Evolutionary conservation across 2,329 filamentous ascomycete species (phyloP), one percentile per base, ranked within the genome.

Genomic region (Cladosporium sp.): DNA sequence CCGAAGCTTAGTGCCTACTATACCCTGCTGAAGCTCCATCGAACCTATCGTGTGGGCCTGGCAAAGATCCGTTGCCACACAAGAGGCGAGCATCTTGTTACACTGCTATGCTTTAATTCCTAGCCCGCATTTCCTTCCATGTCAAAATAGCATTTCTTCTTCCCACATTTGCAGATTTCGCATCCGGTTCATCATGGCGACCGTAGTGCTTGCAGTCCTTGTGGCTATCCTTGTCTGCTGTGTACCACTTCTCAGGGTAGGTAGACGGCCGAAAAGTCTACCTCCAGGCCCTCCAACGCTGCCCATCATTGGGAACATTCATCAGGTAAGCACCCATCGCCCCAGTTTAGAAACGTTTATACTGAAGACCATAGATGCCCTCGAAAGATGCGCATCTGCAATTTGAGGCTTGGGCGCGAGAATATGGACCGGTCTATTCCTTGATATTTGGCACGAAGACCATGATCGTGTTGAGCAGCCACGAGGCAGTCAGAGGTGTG

Each of bases 391-490:
- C 65, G 2, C 56, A 63, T 15, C 44, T 59, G 9, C 58, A 62
- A 15, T 60, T 62, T n/a, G 9, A 50, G 8, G 48, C 57, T 44
- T 63, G 61, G 61, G 58, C 52, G 12, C 49, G 57, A 22, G 19
- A 62, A 37, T 64, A 61, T 54, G 60, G 60, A 3, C 56, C 58
- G 1, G 54, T 59, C 35, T 60, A 59, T 64, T 77, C 74, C 8
- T 67, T 81, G 12, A 78, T 80, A 4, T 66, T 81, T 0, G 79
- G 79, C 1, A 75, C 74, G 0, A 73, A 75, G 37, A 68, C 71
- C 5, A 64, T 80, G 57, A 69, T 81, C 12, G 74, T 81, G 0
- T 64, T 82, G 0, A 76, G 73, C 0, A 75, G 72, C 2, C 73
- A 75, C 22, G 58, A 71, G 52, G 74, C 72, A 1, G 73, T 81